Percentiles rank a stretch among this genome's conserved stretches.
Evolutionary conservation across 805 yeast species (phyloP).

Genomic region (Yamadazyma phyllophila): DNA sequence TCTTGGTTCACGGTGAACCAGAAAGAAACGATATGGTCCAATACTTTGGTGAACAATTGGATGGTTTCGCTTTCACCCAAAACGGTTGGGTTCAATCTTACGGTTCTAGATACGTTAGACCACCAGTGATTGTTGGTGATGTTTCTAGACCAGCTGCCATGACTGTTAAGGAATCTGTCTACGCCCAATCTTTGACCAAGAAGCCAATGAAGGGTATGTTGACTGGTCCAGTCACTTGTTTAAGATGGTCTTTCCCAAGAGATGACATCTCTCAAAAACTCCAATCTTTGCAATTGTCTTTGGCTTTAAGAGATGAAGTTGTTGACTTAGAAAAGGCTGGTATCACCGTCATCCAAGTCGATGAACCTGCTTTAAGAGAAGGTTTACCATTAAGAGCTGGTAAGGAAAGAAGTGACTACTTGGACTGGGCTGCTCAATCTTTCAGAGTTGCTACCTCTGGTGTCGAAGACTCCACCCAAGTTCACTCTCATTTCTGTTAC

Average conservation of each 20-base stretch:
- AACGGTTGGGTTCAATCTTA: conserved; percentile 99
- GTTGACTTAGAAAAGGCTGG: conserved; percentile 98
- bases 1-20: conserved; percentile 99
- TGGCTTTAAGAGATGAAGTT: conserved; percentile 98
- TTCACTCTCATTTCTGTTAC: conserved; percentile 99
- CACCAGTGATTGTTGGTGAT: conserved; percentile 99
- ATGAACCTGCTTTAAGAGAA: conserved; percentile 99
- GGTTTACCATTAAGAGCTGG: conserved; percentile 99
- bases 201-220: conserved; percentile 99
- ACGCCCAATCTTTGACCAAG: conserved; percentile 93
- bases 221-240: conserved; percentile 99
- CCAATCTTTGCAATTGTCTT: conserved; percentile 95
- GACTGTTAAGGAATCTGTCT: conserved; percentile 99
- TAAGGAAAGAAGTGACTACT: conserved; percentile 92
- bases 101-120: conserved; percentile 99
- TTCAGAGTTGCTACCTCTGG: conserved; percentile 99
- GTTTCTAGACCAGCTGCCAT: conserved; percentile 97
- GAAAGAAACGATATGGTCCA: conserved; percentile 99
- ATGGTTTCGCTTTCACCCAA: conserved; percentile 97
- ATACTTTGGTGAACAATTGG: conserved; percentile 98
- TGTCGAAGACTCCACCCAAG: conserved; percentile 91
- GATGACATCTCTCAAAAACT: conserved; percentile 90
- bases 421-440: conserved; percentile 98
- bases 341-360: conserved; percentile 96
- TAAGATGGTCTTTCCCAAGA: conserved; percentile 99